Conservation (phyloP, 495 filamentous ascomycete species). For the Penicillium robsamsonii region DNA sequence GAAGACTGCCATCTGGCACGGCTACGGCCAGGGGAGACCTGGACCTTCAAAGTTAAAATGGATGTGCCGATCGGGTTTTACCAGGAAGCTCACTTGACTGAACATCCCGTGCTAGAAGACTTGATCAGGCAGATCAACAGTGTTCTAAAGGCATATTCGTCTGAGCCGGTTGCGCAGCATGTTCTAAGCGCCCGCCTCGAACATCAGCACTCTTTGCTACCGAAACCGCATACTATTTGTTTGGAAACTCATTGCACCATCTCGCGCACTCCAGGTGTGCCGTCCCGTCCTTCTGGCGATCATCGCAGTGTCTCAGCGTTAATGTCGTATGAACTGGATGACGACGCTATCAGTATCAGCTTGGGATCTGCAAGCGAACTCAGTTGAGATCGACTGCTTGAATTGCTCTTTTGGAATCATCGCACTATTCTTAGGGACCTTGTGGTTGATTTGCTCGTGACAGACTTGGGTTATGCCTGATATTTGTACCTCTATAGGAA, state of each 20-base stretch:
- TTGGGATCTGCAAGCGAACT: constrained; percentile 9
- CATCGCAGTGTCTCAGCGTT: background rate
- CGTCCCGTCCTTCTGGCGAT: background rate
- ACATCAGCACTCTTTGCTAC: constrained; percentile 25
- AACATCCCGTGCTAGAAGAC: constrained; percentile 15
- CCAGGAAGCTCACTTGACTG: background rate
- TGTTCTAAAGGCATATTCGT: constrained; percentile 16
- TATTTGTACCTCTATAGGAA: background rate
- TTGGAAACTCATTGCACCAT: constrained; percentile 21
- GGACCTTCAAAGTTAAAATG: constrained; percentile 22
- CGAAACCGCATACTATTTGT: constrained; percentile 12
- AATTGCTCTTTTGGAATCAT: background rate
- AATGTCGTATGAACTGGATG: constrained; percentile 4
- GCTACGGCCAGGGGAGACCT: constrained; percentile 27
- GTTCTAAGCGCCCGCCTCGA: constrained; percentile 20
- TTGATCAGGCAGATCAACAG: constrained; percentile 22
- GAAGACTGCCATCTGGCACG: constrained; percentile 9
- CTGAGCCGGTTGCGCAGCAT: constrained; percentile 15
- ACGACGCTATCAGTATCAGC: constrained; percentile 4
- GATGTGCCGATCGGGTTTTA: constrained; percentile 10
- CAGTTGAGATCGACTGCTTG: constrained; percentile 1
- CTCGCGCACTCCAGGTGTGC: constrained; percentile 1
- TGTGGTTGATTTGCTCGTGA: background rate
- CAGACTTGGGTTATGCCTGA: background rate
- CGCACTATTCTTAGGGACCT: constrained; percentile 2